Evolutionary conservation across 163 green algal species (phyloP).

Genomic region (Trebouxia gelatinosa): DNA sequence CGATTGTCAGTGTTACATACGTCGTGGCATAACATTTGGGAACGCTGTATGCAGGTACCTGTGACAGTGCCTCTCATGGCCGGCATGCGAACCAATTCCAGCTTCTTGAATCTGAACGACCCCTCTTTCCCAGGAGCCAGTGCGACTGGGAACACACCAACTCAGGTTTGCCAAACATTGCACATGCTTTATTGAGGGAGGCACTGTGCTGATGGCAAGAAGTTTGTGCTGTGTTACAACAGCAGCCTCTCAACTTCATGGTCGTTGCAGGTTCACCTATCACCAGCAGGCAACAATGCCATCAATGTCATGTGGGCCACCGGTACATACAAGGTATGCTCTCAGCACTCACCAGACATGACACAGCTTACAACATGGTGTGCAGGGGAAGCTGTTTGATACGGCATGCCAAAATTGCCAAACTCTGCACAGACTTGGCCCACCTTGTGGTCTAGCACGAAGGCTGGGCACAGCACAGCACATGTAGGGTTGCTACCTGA

Average conservation of each 20-base stretch:
- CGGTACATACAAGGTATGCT: slow-evolving; percentile 15
- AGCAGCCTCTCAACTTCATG: background rate
- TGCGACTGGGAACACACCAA: background rate
- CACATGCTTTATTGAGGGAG: background rate
- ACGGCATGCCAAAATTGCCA: no score
- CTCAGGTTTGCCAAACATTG: background rate
- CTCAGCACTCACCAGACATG: background rate
- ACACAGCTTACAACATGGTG: background rate
- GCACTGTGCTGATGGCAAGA: background rate
- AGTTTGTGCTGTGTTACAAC: background rate
- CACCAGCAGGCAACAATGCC: slow-evolving; percentile 24
- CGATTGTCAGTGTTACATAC: no score
- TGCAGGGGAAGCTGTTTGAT: background rate
- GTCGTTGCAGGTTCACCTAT: slow-evolving; percentile 34
- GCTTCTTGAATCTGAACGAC: slow-evolving; percentile 11
- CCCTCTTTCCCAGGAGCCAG: background rate
- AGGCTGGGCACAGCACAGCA: background rate
- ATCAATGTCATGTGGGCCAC: slow-evolving; percentile 40
- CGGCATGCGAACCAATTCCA: slow-evolving; percentile 19
- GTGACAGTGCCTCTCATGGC: background rate
- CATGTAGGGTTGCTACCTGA: slow-evolving; percentile 35
- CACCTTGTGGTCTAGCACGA: background rate
- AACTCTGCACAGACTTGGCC: background rate
- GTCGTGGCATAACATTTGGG: no score
- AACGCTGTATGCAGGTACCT: slow-evolving; percentile 12